A percentile compares a stretch with the other conserved stretches of the same genome.
phyloP scores from a whole-genome alignment of 2,329 filamentous ascomycete genomes.

The Mycosphaerella sp. region DNA sequence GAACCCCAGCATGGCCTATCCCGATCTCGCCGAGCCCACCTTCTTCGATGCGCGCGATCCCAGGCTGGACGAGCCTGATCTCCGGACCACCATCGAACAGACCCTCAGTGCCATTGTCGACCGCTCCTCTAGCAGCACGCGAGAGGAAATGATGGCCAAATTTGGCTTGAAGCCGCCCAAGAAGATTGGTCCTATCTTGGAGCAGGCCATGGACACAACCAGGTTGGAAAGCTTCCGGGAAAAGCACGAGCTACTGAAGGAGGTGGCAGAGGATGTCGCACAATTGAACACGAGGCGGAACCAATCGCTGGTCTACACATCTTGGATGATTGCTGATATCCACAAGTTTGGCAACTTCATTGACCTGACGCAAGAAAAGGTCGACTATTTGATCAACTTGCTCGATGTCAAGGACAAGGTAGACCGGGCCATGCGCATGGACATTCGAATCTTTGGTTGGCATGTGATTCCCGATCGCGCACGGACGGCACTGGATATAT shows the following conservation, averaged over 20 bases:
- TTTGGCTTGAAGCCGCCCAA: slow-evolving; percentile 43
- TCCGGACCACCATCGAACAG: slow-evolving; percentile 36
- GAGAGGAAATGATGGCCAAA: slow-evolving; percentile 42
- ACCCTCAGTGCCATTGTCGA: slow-evolving; percentile 43
- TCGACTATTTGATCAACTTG: slow-evolving; percentile 41
- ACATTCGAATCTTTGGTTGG: slow-evolving; percentile 45
- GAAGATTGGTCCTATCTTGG: slow-evolving; percentile 32
- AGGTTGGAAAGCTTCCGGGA: slow-evolving; percentile 43
- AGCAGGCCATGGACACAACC: slow-evolving; percentile 40
- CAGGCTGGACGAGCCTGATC: slow-evolving; percentile 37
- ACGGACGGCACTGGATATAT: slow-evolving; percentile 33
- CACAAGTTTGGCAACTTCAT: slow-evolving; percentile 39
- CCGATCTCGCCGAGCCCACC: slow-evolving; percentile 40
- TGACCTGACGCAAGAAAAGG: slow-evolving; percentile 36
- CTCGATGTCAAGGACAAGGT: slow-evolving; percentile 41
- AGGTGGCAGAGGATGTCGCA: slow-evolving; percentile 32
- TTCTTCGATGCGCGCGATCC: slow-evolving; percentile 41
- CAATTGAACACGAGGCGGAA: slow-evolving; percentile 30
- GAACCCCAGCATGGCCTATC: slow-evolving; percentile 40
- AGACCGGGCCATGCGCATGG: slow-evolving; percentile 40
- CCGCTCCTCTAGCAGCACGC: slow-evolving; percentile 34
- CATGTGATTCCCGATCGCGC: slow-evolving; percentile 35
- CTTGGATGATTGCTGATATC: slow-evolving; percentile 40
- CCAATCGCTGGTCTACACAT: slow-evolving; percentile 30
- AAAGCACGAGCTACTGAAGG: slow-evolving; percentile 39